Evolutionary conservation across 1,139 yeast species (phyloP), one percentile per base, ranked within the genome.

Genomic region (Yamadazyma trypodendri): DNA sequence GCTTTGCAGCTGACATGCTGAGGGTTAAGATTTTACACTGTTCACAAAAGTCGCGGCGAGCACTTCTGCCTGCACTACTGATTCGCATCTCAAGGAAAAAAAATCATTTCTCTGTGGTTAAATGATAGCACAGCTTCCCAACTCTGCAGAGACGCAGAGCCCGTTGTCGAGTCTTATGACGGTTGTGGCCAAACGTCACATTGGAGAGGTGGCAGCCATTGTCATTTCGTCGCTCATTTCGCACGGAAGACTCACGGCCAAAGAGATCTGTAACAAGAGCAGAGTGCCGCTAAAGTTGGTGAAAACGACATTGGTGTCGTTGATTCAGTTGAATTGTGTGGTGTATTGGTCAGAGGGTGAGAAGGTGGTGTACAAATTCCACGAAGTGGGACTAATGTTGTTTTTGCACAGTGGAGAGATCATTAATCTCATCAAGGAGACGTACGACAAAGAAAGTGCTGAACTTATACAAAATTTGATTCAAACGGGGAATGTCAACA

Each of bases 341-440:
- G 68, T 65, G 17, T 75, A 75, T 49, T 74, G 79, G 72, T 51
- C 56, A 45, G 80, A 72, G 7, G 75, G 72, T 17, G 57, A 62
- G 0, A 38, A 31, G 21, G 70, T 75, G 1, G 76, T 65, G 49
- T 89, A 88, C 56, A 71, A 70, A 27, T 76, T 81, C 44, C 75
- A 83, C 50, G 82, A 81, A 45, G 72, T 67, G 20, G 95, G 95
- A 6, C 63, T 83, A 16, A 68, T 80, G 48, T 60, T 76, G 37
- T 65, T 87, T 38, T 57, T 89, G 23, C 86, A 88, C 60, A 72
- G 90, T 25, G 97, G 96, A 23, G 86, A 86, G 37, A 80, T 89
- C 43, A 69, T 87, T 27, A 62, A 75, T 31, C 70, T 72, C 38
- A 73, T 84, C 29, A 70, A 72, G 39, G 40, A 47, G 8, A 37